Base-by-base conservation (phyloP, 1,284 basidiomycete genomes). In the Thelephora terrestris region DNA sequence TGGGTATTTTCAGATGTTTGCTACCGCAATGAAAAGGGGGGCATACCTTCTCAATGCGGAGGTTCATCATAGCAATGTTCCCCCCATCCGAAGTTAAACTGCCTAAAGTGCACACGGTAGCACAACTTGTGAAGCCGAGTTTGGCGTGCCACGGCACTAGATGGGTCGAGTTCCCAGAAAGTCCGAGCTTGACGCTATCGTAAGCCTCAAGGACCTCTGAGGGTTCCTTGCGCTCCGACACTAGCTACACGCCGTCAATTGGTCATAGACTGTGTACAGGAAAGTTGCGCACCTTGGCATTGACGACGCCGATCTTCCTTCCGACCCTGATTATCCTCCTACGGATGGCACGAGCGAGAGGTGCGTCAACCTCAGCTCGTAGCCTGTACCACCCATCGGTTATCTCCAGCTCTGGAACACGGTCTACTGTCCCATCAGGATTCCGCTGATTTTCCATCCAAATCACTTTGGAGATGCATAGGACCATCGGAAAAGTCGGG, bases 381-480 rank as follows among this genome's bases (percentile, higher is more conserved):
- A 99, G 74, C 29, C 80, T 71, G 59, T 99, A 99, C 96, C 95
- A 99, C 7, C 95, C 95, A 60, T 99, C 96, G 0, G 91, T 93
- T 12, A 99, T 70, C 63, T 96, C 93, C 5, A 94, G 66, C 51
- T 81, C 73, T 20, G 79, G 74, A 53, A 70, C 59, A 21, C 70
- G 59, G 25, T 66, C 65, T 16, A 67, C 57, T 16, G 62, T 48
- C 2, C 68, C 71, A 17, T 76, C 68, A 1, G 76, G 71, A 24
- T 68, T 62, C 45, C 42, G 10, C 50, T 32, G 12, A 5, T 18
- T 56, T 10, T 66, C 61, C 2, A 73, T 69, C 70, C 74, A 80
- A 7, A 69, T 67, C 32, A 98, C 79, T 27, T 76, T 72, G 0
- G 89, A 86, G 2, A 99, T 75, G 57, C 88, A 89, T 0, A 99